phyloP scores from a whole-genome alignment of 768 basidiomycete species.

The Scleroderma bovista region DNA sequence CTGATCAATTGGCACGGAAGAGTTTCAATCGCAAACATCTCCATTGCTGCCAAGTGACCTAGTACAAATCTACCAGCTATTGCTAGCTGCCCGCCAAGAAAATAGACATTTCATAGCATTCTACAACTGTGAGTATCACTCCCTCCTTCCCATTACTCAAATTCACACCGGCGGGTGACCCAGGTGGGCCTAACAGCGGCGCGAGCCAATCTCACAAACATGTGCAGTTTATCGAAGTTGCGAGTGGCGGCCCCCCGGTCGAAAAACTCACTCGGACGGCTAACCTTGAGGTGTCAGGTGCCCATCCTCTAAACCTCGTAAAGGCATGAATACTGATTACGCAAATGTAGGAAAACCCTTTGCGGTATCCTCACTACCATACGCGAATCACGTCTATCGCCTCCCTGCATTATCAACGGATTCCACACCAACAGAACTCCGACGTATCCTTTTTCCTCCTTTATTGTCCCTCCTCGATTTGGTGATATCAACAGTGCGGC shows the following conservation, averaged over 20 bases:
- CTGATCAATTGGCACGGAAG: slow-evolving; percentile 30
- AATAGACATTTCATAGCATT: slow-evolving; percentile 70
- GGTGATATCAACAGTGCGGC: slow-evolving; percentile 64
- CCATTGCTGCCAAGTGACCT: slow-evolving; percentile 79
- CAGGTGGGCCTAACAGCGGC: slow-evolving; percentile 74
- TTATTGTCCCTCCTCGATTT: slow-evolving; percentile 77
- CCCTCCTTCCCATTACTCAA: neutral
- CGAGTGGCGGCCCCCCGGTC: slow-evolving; percentile 65
- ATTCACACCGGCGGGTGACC: neutral
- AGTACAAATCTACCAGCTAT: slow-evolving; percentile 66
- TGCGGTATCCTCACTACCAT: slow-evolving; percentile 58
- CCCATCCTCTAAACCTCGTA: slow-evolving; percentile 10
- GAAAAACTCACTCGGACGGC: slow-evolving; percentile 60
- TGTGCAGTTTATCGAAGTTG: slow-evolving; percentile 74
- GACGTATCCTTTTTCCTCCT: slow-evolving; percentile 46
- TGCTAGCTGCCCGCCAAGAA: slow-evolving; percentile 59
- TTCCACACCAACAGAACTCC: slow-evolving; percentile 38
- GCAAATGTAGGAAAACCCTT: slow-evolving; percentile 61
- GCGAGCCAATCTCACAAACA: slow-evolving; percentile 92
- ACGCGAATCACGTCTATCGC: slow-evolving; percentile 76
- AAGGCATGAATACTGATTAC: neutral
- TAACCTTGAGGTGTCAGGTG: slow-evolving; percentile 56
- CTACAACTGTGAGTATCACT: slow-evolving; percentile 71
- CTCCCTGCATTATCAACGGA: slow-evolving; percentile 20
- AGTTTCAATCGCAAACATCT: slow-evolving; percentile 71